These are phyloP conservation scores for Globisporangium yorkense DNA, from an alignment of 352 stramenopile genomes.

Conservation along the genomic window DNA sequence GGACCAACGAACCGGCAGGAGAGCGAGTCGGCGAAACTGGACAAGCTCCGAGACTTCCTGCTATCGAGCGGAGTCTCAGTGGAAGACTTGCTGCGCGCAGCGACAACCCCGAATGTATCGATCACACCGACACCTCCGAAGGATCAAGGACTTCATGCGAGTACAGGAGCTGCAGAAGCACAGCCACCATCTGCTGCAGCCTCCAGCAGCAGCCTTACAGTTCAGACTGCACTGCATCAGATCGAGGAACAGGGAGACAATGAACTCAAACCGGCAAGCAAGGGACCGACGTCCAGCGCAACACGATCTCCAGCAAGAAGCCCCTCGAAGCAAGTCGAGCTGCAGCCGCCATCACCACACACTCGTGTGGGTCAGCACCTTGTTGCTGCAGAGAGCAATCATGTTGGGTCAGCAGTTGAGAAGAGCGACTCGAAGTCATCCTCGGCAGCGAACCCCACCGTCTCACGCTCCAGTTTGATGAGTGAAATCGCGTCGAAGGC, in stretches of 20 bases:
- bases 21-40: slow-evolving; percentile 25
- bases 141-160: background rate
- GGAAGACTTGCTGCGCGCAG: slow-evolving; percentile 63
- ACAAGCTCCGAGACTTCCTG: slow-evolving; percentile 61
- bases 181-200: background rate
- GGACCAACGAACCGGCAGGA: slow-evolving; percentile 2
- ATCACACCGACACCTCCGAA: slow-evolving; percentile 16
- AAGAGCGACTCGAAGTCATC: background rate
- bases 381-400: background rate
- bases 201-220: background rate
- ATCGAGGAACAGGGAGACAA: background rate
- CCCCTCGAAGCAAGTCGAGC: slow-evolving; percentile 3
- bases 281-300: background rate
- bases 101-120: slow-evolving; percentile 37
- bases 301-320: background rate
- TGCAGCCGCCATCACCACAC: slow-evolving; percentile 5
- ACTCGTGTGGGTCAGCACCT: background rate
- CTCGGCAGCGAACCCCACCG: background rate
- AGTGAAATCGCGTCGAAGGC: slow-evolving; percentile 1
- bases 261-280: background rate
- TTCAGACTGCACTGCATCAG: background rate
- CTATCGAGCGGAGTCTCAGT: slow-evolving; percentile 54
- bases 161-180: background rate
- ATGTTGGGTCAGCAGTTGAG: background rate
- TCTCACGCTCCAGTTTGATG: background rate